Evolutionary conservation across 148 eudicot genomes (phyloP).

Genomic region (Heliamphora exappendiculata): DNA sequence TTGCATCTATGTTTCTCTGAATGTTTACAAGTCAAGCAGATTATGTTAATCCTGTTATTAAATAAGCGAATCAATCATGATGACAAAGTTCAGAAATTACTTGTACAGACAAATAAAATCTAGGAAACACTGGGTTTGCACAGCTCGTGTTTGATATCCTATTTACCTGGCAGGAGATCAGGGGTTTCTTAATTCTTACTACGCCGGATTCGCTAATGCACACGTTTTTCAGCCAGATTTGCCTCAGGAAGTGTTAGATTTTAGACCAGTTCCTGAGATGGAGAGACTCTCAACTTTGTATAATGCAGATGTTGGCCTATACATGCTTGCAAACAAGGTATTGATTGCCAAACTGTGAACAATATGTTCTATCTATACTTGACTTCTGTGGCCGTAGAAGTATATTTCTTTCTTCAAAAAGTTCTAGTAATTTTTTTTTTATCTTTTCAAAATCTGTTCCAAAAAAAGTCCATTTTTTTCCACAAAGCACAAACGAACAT

Average conservation of each 20-base stretch:
- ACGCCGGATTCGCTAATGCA: slow-evolving; percentile 78
- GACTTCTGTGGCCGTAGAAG: neutral
- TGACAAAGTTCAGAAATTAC: neutral
- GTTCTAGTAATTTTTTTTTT: neutral
- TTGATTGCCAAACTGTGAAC: slow-evolving; percentile 1
- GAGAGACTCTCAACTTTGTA: slow-evolving; percentile 93
- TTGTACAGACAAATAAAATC: neutral
- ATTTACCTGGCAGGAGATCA: slow-evolving; percentile 66
- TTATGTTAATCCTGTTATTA: neutral
- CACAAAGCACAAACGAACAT: no score
- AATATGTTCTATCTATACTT: neutral
- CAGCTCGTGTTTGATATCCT: neutral
- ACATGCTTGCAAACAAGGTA: slow-evolving; percentile 99
- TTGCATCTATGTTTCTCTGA: neutral
- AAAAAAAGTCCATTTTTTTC: neutral
- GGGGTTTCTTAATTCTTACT: slow-evolving; percentile 90
- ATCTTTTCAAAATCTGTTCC: neutral
- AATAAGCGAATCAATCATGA: neutral
- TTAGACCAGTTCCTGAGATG: slow-evolving; percentile 69
- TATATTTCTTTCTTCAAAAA: neutral
- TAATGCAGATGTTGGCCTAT: slow-evolving; percentile 99
- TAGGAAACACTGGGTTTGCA: neutral
- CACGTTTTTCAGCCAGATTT: slow-evolving; percentile 66
- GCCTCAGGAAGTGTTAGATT: slow-evolving; percentile 42
- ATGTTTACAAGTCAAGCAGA: neutral